Percentiles rank a stretch among this genome's conserved stretches.
phyloP scores from a whole-genome alignment of 2,329 filamentous ascomycete species.

The Kalmusia sp. region DNA sequence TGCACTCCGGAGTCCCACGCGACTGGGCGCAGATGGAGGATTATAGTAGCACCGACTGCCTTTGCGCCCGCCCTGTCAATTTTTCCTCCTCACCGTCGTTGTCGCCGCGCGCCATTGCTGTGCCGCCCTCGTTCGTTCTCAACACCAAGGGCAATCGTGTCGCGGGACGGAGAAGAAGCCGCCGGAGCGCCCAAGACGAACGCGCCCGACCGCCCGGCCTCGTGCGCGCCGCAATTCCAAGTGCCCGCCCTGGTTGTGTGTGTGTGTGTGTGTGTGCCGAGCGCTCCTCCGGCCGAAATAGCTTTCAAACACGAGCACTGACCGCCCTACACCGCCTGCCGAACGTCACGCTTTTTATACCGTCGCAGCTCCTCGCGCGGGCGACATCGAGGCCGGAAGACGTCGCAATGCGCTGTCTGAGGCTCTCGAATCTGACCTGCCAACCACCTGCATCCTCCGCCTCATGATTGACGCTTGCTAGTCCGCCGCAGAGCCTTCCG shows the following conservation, averaged over 20 bases:
- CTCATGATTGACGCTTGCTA: constrained; percentile 45
- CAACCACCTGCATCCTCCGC: constrained; percentile 38
- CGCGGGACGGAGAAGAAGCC: constrained; percentile 23
- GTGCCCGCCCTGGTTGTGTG: constrained; percentile 18
- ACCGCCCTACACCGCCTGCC: constrained; percentile 49
- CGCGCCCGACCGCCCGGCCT: constrained; percentile 19
- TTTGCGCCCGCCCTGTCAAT: constrained; percentile 36
- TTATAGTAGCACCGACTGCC: constrained; percentile 41
- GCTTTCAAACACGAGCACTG: constrained; percentile 40
- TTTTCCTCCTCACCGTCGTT: constrained; percentile 17
- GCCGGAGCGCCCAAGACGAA: constrained; percentile 3
- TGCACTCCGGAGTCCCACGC: constrained; percentile 45
- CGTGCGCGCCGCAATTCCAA: constrained; percentile 18
- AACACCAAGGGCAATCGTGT: constrained; percentile 19
- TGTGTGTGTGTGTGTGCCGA: constrained; percentile 28
- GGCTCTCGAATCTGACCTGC: constrained; percentile 36
- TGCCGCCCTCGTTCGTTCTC: constrained; percentile 27
- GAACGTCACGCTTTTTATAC: constrained; percentile 42
- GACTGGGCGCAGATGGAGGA: constrained; percentile 36
- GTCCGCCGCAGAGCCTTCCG: constrained; percentile 36
- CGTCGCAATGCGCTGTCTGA: constrained; percentile 48
- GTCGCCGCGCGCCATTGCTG: constrained; percentile 29
- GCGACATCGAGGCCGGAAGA: constrained; percentile 37
- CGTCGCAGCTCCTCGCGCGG: constrained; percentile 40
- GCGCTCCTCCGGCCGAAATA: constrained; percentile 39